Evolutionary conservation across 345 rosid species (phyloP).

Genomic region (Gossypium mustelinum): DNA sequence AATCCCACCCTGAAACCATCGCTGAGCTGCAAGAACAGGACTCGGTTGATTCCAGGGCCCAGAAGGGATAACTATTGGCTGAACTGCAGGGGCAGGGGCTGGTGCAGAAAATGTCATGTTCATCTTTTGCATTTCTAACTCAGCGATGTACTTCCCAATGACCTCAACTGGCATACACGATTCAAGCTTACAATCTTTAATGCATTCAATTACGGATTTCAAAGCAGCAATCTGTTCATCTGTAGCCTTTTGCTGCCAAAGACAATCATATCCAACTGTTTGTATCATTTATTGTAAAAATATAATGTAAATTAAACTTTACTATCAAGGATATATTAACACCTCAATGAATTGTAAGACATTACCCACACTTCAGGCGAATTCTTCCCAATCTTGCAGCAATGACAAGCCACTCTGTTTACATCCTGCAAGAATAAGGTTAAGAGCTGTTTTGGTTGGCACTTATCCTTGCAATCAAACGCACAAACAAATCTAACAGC

Average conservation of each 20-base stretch:
- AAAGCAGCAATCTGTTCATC: constrained; percentile 20
- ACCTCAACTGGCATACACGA: neutral
- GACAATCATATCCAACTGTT: neutral
- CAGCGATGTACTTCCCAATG: constrained; percentile 6
- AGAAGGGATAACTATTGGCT: neutral
- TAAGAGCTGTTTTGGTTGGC: constrained; percentile 26
- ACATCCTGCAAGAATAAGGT: constrained; percentile 8
- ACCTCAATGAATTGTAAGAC: neutral
- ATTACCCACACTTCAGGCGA: constrained; percentile 24
- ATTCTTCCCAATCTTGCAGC: neutral
- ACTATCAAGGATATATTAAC: neutral
- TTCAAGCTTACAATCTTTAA: constrained; percentile 22
- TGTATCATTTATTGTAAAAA: neutral
- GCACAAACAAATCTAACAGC: constrained; percentile 34
- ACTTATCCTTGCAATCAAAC: constrained; percentile 26
- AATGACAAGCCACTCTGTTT: neutral
- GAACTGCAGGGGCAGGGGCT: neutral
- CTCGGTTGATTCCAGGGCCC: neutral
- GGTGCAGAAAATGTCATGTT: neutral
- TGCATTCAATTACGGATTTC: constrained; percentile 22
- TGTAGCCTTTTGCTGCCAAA: constrained; percentile 22
- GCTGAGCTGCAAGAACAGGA: neutral
- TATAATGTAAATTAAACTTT: neutral
- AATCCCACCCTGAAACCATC: neutral
- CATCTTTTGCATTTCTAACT: constrained; percentile 15